Evolutionary conservation across 2,329 filamentous ascomycete species (phyloP), one percentile per base, ranked within the genome.

Genomic region (Aspergillus pseudotamarii): DNA sequence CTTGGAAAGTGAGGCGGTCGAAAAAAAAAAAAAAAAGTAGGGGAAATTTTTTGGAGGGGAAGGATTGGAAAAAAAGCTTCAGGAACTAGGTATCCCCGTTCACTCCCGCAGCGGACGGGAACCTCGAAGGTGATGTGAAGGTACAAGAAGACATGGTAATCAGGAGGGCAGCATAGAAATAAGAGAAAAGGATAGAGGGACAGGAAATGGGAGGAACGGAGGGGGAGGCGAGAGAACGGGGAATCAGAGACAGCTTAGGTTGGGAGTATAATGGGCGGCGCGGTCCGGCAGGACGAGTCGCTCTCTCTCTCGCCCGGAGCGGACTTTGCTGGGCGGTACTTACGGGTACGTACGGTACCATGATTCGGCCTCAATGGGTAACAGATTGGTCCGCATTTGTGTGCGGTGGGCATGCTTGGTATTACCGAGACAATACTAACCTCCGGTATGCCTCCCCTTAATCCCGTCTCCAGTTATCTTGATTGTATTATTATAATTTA

Each of bases 61-160:
- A 60, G 58, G 61, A 64, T 50, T 59, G 63, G 62, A 51, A 64
- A 57, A 58, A 60, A 67, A 62, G 38, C 53, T 62, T 56, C 34
- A 68, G 58, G 58, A 64, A 71, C 71, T 75, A 78, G 70, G 73
- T 79, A 66, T 76, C 72, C 73, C 74, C 76, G 73, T 79, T 81
- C 77, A 82, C 76, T 78, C 78, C 80, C 79, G 78, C 73, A 69
- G 71, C 68, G 73, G 76, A 79, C 77, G 78, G 78, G 77, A 75
- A 74, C 73, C 71, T 73, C 64, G 68, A 73, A 66, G 69, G 70
- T 70, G 71, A 70, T 57, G 63, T 68, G 69, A 67, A 66, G 68
- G 68, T 75, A 65, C 58, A 69, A 73, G 70, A 62, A 75, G 74
- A 74, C 78, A 80, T 80, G 69, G 66, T 78, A 70, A 69, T 70